Conservation (phyloP, 345 rosid genomes). For the Eucalyptus cladocalyx region DNA sequence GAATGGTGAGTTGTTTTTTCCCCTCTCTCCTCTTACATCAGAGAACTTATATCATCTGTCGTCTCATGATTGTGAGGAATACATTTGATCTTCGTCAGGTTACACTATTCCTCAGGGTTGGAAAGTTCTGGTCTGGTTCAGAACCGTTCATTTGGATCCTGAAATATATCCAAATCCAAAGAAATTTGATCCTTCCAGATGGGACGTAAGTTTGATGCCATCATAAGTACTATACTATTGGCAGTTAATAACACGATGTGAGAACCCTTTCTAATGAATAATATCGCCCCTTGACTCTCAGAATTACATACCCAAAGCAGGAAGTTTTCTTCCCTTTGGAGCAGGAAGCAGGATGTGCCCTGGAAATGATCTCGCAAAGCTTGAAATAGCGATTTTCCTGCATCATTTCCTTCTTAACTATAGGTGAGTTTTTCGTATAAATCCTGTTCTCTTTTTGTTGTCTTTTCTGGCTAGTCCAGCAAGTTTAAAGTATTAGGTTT, state of each 20-base stretch:
- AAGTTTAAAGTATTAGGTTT: background rate
- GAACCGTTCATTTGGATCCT: slow-evolving; percentile 58
- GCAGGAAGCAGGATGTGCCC: slow-evolving; percentile 77
- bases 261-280: background rate
- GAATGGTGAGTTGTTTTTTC: slow-evolving; percentile 23
- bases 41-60: background rate
- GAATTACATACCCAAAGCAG: slow-evolving; percentile 48
- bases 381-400: slow-evolving; percentile 68
- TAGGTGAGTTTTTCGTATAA: slow-evolving; percentile 11
- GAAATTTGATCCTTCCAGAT: slow-evolving; percentile 72
- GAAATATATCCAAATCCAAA: slow-evolving; percentile 53
- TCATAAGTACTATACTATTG: background rate
- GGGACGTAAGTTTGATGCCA: slow-evolving; percentile 49
- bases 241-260: background rate
- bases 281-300: background rate
- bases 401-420: slow-evolving; percentile 74
- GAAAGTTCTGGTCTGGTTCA: slow-evolving; percentile 79
- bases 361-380: slow-evolving; percentile 84
- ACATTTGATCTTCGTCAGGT: slow-evolving; percentile 19
- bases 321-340: slow-evolving; percentile 78
- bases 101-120: slow-evolving; percentile 80
- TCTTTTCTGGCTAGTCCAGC: background rate
- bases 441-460: background rate
- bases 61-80: background rate
- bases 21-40: background rate